Base-by-base conservation (phyloP, 257 asterid species). In the Gentiana macrophylla region DNA sequence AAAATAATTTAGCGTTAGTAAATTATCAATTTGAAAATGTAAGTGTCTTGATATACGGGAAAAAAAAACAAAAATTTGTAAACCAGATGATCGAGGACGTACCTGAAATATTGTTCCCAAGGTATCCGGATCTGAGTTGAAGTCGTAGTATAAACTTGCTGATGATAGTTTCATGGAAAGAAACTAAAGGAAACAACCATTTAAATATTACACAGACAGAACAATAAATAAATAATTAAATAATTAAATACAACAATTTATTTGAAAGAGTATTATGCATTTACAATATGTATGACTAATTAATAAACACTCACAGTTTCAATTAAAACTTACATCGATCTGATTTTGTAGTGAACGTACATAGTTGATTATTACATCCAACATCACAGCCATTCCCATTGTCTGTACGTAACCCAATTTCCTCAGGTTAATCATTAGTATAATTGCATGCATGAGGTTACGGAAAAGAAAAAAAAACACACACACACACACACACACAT, bases 341-440 rank as follows among this genome's bases (percentile, higher is more conserved):
- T 92, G 99, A 64, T 92, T 88, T 67, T 92, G 99, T 77, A 88
- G 65, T 46, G 97, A 92, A 2, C 95, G 78, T 12, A 92, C 86
- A 41, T 92, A 92, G 60, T 81, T 83, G 59, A 81, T 85, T 24
- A 88, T 85, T 57, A 92, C 99, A 59, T 88, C 99, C 75, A 92
- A 66, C 97, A 88, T 92, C 24, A 83, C 94, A 24, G 99, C 97
- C 99, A 92, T 88, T 53, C 99, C 94, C 99, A 92, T 92, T 1
- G 99, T 83, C 99, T 90, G 85, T 24, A 24, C 24, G 24, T 24
- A 24, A 24, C 24, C 24, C 66, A 75, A 57, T 56, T 38, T 32
- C 45, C 6, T 5, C 8, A 4, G 6, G 46, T 5, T 41, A 10
- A 41, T 41, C 46, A 41, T 5, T 32, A 8, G 44, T 41, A 15